These are phyloP conservation scores for Tulasnella calospora DNA, from an alignment of 768 basidiomycete species.

Conservation along the genomic window DNA sequence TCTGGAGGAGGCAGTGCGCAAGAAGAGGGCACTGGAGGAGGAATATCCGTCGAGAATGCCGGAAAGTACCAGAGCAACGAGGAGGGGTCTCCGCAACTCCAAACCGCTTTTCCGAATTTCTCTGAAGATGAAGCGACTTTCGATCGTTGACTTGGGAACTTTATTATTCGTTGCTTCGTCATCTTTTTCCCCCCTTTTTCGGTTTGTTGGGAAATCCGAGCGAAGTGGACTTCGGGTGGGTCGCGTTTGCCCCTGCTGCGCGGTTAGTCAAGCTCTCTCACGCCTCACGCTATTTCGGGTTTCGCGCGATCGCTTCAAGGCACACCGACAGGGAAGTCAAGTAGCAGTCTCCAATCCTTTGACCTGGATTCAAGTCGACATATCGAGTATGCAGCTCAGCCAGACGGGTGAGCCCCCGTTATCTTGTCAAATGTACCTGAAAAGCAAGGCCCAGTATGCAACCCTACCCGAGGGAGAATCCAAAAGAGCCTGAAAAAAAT, in stretches of 20 bases:
- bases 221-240: neutral
- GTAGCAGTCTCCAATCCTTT: neutral
- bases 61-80: neutral
- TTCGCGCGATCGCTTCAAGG: neutral
- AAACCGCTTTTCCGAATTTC: neutral
- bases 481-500: neutral
- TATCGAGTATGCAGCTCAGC: neutral
- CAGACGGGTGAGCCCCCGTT: neutral
- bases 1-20: neutral
- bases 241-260: neutral
- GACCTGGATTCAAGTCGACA: neutral
- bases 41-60: neutral
- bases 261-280: constrained; percentile 2
- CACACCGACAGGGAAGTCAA: neutral
- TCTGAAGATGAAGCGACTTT: neutral
- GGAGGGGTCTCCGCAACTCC: neutral
- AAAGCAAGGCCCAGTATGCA: neutral
- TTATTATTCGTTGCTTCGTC: neutral
- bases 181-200: neutral
- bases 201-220: neutral
- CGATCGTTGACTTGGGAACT: neutral
- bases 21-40: neutral
- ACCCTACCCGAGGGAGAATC: neutral
- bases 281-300: neutral
- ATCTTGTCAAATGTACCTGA: neutral